A percentile compares a stretch with the other conserved stretches of the same genome.
These are phyloP conservation scores for Eimeria falciformis DNA, from an alignment of 169 alveolate species.

Conservation along the genomic window DNA sequence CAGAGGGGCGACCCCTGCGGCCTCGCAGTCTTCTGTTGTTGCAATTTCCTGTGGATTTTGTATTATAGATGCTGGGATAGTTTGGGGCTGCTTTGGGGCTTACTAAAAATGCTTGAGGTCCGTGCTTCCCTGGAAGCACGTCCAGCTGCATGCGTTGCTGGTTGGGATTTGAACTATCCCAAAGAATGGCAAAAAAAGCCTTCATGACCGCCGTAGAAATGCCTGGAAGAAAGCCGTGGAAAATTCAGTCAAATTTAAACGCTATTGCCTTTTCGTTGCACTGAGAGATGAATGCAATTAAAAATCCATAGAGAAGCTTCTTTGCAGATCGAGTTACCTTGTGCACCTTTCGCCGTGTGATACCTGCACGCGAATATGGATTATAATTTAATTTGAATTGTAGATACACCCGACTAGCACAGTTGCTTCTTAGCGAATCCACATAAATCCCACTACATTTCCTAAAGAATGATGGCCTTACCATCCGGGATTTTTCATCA, in stretches of 20 bases:
- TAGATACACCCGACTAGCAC: neutral
- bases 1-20: slow-evolving; percentile 72
- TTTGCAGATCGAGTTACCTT: neutral
- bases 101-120: slow-evolving; percentile 63
- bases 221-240: neutral
- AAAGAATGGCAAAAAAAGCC: slow-evolving; percentile 41
- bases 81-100: neutral
- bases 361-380: slow-evolving; percentile 5
- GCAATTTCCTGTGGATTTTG: slow-evolving; percentile 53
- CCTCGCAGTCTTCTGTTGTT: slow-evolving; percentile 72
- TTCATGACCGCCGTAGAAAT: slow-evolving; percentile 44
- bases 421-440: too few species aligned
- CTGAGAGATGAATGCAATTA: neutral
- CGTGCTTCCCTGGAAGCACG: slow-evolving; percentile 56
- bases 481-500: slow-evolving; percentile 74
- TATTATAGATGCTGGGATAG: neutral
- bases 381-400: neutral
- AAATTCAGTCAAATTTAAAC: neutral
- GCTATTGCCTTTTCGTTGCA: neutral
- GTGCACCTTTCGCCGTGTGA: slow-evolving; percentile 42
- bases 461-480: neutral
- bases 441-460: too few species aligned
- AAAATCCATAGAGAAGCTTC: too few species aligned
- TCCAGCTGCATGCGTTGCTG: slow-evolving; percentile 53
- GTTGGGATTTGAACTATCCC: slow-evolving; percentile 57